Base-by-base conservation (phyloP, 148 eudicot species). In the Hydrangea macrophylla region DNA sequence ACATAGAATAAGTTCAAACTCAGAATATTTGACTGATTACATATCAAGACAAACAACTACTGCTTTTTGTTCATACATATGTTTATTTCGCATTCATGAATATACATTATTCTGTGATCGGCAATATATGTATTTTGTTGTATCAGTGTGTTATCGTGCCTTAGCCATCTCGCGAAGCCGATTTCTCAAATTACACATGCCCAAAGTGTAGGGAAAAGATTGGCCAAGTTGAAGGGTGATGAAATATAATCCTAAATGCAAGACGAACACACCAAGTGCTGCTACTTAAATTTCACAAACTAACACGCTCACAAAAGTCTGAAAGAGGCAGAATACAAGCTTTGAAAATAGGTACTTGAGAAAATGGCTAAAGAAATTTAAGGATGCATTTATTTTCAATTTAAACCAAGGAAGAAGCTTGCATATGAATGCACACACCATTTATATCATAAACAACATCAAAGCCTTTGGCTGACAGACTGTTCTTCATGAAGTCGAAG, bases 391-490 rank as follows among this genome's bases (percentile, higher is more conserved):
- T 31, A 10, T 28, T 0, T 33, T 35, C 45, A 2, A 17, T 24
- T 50, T 9, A 31, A 35, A 62, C 18, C 13, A 11, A 63, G 64
- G 23, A 23, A 8, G 20, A 0, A 33, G 27, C 5, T 7, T 26
- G 39, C 7, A 13, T 58, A 59, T 5, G 33, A 65, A 68, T 2
- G 24, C 15, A 50, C 69, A 22, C 62, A 90, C 96, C 98, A 67
- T 92, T 92, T 20, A 92, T 92, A 74, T 92, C 96, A 60, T 90
- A 92, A 39, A 92, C 92, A 33, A 92, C 98, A 71, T 92, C 94
- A 59, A 76, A 92, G 53, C 98, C 98, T 82, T 88, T 85, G 15
- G 96, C 94, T 28, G 92, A 62, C 17, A 92, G 84, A 66, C 94
- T 90, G 60, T 81, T 75, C 68, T 81, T 90, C 20, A 92, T 96